Percentiles rank a stretch among this genome's conserved stretches.
Conservation (phyloP, 345 rosid genomes). For the Abelmoschus esculentus region DNA sequence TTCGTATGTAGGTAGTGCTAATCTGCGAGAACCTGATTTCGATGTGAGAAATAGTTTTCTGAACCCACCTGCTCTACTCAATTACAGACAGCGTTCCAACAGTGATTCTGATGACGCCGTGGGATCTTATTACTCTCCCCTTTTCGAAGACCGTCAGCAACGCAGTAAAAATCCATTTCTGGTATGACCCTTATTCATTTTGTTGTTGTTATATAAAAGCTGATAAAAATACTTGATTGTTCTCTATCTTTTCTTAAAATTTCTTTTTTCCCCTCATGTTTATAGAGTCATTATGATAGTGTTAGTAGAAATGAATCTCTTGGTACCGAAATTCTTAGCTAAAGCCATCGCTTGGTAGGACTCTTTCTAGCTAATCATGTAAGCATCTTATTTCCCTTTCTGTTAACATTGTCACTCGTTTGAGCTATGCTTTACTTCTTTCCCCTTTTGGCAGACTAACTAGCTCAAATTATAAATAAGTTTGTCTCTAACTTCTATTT, state of each 20-base stretch:
- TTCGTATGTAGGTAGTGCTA: constrained; percentile 31
- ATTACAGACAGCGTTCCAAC: not conserved
- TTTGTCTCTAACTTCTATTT: too few relatives aligned
- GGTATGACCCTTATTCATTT: constrained; percentile 19
- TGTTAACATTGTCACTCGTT: too few relatives aligned
- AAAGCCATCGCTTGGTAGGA: not conserved
- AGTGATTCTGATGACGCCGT: constrained; percentile 42
- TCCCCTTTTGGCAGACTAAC: too few relatives aligned
- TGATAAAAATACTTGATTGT: not conserved
- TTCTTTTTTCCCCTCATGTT: not conserved
- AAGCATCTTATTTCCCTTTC: constrained; percentile 20
- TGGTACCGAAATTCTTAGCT: too few relatives aligned
- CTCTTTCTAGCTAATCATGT: constrained; percentile 25
- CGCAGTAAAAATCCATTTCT: not conserved
- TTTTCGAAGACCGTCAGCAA: constrained; percentile 45
- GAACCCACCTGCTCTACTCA: constrained; percentile 2
- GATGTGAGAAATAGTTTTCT: constrained; percentile 56
- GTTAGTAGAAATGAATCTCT: constrained; percentile 29
- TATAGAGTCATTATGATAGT: constrained; percentile 32
- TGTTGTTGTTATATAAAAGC: too few relatives aligned
- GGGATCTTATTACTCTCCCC: constrained; percentile 58
- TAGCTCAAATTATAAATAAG: too few relatives aligned
- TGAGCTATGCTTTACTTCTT: too few relatives aligned
- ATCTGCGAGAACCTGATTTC: constrained; percentile 41
- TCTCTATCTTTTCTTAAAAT: not conserved